These are phyloP conservation scores for Aaosphaeria arxii DNA, from an alignment of 2,329 filamentous ascomycete genomes.

Conservation along the genomic window DNA sequence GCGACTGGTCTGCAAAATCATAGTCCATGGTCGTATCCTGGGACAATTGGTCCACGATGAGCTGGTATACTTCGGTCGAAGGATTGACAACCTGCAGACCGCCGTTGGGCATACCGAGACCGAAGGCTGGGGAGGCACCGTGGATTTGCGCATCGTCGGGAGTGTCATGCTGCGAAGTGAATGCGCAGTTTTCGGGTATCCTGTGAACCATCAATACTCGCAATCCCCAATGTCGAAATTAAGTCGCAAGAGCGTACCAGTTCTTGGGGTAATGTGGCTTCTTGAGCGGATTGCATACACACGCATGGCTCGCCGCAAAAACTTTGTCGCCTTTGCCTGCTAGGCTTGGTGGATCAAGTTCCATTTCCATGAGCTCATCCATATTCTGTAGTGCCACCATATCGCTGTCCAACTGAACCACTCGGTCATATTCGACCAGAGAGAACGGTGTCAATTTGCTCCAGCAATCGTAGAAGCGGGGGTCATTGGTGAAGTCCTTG, in stretches of 20 bases:
- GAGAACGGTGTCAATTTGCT: conserved; percentile 79
- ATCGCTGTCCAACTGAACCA: conserved; percentile 84
- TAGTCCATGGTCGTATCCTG: conserved; percentile 49
- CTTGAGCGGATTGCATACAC: conserved; percentile 78
- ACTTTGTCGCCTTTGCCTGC: conserved; percentile 60
- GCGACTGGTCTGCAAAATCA: conserved; percentile 60
- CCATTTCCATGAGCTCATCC: conserved; percentile 87
- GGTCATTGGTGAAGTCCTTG: conserved; percentile 72
- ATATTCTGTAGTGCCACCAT: conserved; percentile 83
- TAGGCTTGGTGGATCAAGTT: conserved; percentile 59
- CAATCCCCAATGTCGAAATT: neutral
- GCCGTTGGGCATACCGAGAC: conserved; percentile 59
- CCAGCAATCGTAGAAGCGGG: conserved; percentile 88
- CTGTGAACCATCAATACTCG: conserved; percentile 15
- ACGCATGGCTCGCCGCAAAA: conserved; percentile 81
- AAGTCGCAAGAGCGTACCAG: conserved; percentile 52
- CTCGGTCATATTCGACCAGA: conserved; percentile 70
- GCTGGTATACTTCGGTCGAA: conserved; percentile 50
- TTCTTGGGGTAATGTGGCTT: conserved; percentile 74
- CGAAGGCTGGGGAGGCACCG: conserved; percentile 50
- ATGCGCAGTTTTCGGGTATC: conserved; percentile 60
- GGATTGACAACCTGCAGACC: conserved; percentile 62
- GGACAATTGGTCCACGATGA: conserved; percentile 48
- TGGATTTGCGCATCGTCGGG: conserved; percentile 51
- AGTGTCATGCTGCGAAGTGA: conserved; percentile 54